Percentiles rank a stretch among this genome's conserved stretches.
phyloP scores from a whole-genome alignment of 2,329 filamentous ascomycete species.

The Xylaria sp. region DNA sequence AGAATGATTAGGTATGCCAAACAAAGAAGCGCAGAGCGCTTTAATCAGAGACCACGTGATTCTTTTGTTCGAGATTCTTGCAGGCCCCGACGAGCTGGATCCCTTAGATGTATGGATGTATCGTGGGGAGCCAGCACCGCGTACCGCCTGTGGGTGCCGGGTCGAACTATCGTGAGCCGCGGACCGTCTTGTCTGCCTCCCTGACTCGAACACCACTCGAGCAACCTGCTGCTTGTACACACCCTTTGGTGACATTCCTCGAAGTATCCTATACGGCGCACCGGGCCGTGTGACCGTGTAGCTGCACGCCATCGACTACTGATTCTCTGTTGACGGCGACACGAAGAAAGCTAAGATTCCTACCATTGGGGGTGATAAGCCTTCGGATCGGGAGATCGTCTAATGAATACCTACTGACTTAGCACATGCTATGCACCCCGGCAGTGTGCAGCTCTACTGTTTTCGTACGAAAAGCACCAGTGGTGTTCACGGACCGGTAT shows the following conservation, averaged over 20 bases:
- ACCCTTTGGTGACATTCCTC: not conserved
- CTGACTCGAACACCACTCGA: not conserved
- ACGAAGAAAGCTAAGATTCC: not conserved
- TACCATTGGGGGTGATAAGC: not conserved
- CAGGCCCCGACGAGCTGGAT: not conserved
- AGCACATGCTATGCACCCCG: too few relatives aligned
- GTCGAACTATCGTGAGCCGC: not conserved
- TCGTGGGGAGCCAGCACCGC: not conserved
- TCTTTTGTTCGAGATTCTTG: not conserved
- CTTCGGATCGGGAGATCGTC: not conserved
- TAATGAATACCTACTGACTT: too few relatives aligned
- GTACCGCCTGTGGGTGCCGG: not conserved
- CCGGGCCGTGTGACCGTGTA: not conserved
- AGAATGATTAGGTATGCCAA: not conserved
- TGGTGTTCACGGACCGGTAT: not conserved
- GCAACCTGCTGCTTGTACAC: not conserved
- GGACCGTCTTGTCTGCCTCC: too few relatives aligned
- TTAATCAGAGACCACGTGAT: not conserved
- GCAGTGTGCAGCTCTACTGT: not conserved
- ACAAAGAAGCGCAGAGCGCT: not conserved
- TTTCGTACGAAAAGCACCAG: not conserved
- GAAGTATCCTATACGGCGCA: too few relatives aligned
- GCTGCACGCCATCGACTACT: not conserved
- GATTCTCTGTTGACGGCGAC: not conserved
- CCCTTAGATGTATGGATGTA: not conserved